Evolutionary conservation across 2,329 filamentous ascomycete genomes (phyloP).

Genomic region (Penicillium hesseltinei): DNA sequence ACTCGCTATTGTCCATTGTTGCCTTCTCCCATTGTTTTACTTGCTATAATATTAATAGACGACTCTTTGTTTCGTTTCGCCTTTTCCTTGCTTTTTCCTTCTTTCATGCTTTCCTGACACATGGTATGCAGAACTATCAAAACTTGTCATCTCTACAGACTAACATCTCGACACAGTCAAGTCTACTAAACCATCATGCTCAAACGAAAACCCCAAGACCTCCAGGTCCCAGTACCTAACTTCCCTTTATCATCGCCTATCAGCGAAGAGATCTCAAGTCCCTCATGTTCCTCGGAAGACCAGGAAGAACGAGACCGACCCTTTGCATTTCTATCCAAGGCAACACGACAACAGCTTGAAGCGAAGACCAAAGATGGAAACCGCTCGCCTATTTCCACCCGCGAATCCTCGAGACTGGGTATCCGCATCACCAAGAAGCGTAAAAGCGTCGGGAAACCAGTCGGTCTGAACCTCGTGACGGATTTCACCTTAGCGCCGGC

Average conservation of each 20-base stretch:
- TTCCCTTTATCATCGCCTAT: constrained; percentile 48
- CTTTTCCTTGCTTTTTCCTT: neutral
- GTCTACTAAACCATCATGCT: constrained; percentile 17
- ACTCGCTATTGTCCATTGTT: constrained; percentile 1
- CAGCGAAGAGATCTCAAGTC: constrained; percentile 42
- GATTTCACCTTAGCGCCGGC: constrained; percentile 33
- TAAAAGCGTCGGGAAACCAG: constrained; percentile 30
- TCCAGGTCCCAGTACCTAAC: constrained; percentile 35
- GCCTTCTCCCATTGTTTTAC: constrained; percentile 20
- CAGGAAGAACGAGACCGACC: constrained; percentile 28
- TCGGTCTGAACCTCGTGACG: constrained; percentile 45
- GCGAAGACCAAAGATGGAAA: constrained; percentile 8
- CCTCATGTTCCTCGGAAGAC: constrained; percentile 36
- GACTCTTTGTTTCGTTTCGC: neutral
- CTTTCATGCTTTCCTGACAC: constrained; percentile 2
- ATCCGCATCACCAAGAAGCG: constrained; percentile 20
- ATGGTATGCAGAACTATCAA: constrained; percentile 7
- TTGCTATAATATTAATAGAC: constrained; percentile 19
- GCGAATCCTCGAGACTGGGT: constrained; percentile 14
- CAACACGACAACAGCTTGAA: constrained; percentile 21
- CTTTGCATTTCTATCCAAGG: constrained; percentile 33
- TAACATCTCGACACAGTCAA: neutral
- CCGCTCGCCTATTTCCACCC: constrained; percentile 3
- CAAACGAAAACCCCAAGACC: constrained; percentile 25
- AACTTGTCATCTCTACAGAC: neutral